phyloP scores from a whole-genome alignment of 257 asterid genomes.

The Ocimum tenuiflorum region DNA sequence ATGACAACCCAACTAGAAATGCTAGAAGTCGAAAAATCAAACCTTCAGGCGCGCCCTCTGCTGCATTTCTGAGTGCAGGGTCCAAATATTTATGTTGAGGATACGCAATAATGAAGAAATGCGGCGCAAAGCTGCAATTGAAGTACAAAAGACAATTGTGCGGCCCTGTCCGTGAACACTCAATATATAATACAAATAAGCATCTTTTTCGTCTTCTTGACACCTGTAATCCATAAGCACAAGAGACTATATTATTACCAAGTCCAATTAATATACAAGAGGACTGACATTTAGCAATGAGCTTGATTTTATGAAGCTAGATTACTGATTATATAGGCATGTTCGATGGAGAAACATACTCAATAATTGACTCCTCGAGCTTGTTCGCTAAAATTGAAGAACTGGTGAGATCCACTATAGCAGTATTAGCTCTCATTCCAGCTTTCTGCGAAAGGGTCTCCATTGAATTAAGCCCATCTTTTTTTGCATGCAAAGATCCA shows the following conservation, averaged over 20 bases:
- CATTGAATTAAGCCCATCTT: constrained; percentile 65
- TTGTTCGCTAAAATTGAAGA: constrained; percentile 75
- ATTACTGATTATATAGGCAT: constrained; percentile 9
- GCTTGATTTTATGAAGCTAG: neutral
- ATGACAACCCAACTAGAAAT: neutral
- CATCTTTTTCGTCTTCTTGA: constrained; percentile 90
- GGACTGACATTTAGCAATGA: neutral
- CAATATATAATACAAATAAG: constrained; percentile 71
- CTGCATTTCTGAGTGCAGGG: constrained; percentile 97
- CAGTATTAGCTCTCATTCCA: constrained; percentile 83
- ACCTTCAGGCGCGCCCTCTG: constrained; percentile 97
- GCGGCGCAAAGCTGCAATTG: constrained; percentile 90
- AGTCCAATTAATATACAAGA: constrained; percentile 12
- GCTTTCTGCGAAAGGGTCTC: constrained; percentile 88
- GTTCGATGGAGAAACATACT: constrained; percentile 45
- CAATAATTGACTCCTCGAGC: constrained; percentile 80
- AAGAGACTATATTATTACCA: constrained; percentile 10
- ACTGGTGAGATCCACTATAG: constrained; percentile 81
- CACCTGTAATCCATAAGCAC: constrained; percentile 52
- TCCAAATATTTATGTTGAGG: constrained; percentile 60
- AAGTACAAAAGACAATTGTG: constrained; percentile 85
- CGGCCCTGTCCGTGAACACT: constrained; percentile 92
- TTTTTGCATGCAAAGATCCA: constrained; percentile 50
- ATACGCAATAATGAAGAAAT: constrained; percentile 68
- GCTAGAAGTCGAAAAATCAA: constrained; percentile 9